These are phyloP conservation scores for Termitomyces sp. DNA, from an alignment of 768 basidiomycete genomes.

Conservation along the genomic window DNA sequence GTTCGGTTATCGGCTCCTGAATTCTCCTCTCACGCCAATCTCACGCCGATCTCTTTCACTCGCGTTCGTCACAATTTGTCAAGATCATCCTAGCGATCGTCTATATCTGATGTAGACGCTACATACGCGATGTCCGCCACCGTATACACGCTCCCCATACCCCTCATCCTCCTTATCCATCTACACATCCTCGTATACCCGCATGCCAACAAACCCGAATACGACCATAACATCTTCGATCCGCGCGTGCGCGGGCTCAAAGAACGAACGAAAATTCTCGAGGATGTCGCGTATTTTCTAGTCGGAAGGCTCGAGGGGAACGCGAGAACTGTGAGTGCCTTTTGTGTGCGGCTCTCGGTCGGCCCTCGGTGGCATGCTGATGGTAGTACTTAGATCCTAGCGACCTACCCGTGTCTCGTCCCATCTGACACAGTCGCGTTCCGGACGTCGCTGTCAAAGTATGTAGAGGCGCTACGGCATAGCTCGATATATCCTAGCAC, in stretches of 20 bases:
- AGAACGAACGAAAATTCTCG: conserved; percentile 49
- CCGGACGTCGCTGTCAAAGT: conserved; percentile 47
- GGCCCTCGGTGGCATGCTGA: background rate
- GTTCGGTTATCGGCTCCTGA: too few relatives aligned
- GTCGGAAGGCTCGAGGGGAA: conserved; percentile 40
- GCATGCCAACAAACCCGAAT: conserved; percentile 42
- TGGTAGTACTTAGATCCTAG: conserved; percentile 33
- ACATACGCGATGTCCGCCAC: background rate
- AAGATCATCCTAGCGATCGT: background rate
- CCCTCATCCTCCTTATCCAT: conserved; percentile 50
- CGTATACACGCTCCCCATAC: background rate
- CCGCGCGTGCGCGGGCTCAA: conserved; percentile 41
- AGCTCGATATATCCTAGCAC: conserved; percentile 28
- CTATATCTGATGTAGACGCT: too few relatives aligned
- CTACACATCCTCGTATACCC: conserved; percentile 53
- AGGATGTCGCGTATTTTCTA: conserved; percentile 50
- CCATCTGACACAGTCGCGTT: conserved; percentile 53
- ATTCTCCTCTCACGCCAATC: too few relatives aligned
- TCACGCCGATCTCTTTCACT: too few relatives aligned
- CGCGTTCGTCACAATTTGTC: too few relatives aligned
- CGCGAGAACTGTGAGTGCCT: conserved; percentile 24
- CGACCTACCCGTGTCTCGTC: conserved; percentile 49
- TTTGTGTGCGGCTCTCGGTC: too few relatives aligned
- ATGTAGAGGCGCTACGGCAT: conserved; percentile 45
- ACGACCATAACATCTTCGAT: conserved; percentile 48